These are phyloP conservation scores for Acorus calamus DNA, from an alignment of 106 monocot genomes.

Conservation along the genomic window DNA sequence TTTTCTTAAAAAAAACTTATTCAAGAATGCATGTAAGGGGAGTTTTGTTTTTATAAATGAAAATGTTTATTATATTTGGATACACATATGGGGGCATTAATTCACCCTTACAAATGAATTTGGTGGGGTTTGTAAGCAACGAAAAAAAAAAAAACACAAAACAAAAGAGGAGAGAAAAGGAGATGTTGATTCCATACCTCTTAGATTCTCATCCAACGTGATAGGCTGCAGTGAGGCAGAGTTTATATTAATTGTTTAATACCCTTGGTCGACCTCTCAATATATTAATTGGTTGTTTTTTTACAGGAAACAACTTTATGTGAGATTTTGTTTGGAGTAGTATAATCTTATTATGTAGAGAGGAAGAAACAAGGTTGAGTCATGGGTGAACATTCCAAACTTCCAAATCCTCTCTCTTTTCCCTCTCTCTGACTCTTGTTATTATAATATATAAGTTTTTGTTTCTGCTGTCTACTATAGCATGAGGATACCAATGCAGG, in stretches of 20 bases:
- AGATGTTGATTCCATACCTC: slow-evolving; percentile 27
- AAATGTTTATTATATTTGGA: not conserved
- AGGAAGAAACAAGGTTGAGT: not conserved
- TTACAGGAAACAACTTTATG: too few species aligned
- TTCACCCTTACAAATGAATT: slow-evolving; percentile 5
- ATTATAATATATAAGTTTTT: not conserved
- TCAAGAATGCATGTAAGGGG: slow-evolving; percentile 8
- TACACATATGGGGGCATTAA: not conserved
- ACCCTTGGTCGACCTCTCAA: not conserved
- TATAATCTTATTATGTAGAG: not conserved
- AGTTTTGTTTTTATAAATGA: not conserved
- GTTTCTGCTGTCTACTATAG: too few species aligned
- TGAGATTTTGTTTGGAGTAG: too few species aligned
- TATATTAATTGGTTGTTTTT: too few species aligned
- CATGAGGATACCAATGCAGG: slow-evolving; percentile 1
- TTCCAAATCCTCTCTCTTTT: slow-evolving; percentile 9
- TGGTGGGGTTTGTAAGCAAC: slow-evolving; percentile 15
- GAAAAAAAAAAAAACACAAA: too few species aligned
- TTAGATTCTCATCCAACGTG: slow-evolving; percentile 20
- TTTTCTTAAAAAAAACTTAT: not conserved
- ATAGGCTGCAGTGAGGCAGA: slow-evolving; percentile 20
- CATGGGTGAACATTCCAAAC: slow-evolving; percentile 25
- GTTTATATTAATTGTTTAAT: slow-evolving; percentile 8
- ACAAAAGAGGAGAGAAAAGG: too few species aligned
- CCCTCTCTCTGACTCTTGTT: not conserved